Evolutionary conservation across 352 stramenopile genomes (phyloP), one percentile per base, ranked within the genome.

Genomic region (Blastocystis sp.): DNA sequence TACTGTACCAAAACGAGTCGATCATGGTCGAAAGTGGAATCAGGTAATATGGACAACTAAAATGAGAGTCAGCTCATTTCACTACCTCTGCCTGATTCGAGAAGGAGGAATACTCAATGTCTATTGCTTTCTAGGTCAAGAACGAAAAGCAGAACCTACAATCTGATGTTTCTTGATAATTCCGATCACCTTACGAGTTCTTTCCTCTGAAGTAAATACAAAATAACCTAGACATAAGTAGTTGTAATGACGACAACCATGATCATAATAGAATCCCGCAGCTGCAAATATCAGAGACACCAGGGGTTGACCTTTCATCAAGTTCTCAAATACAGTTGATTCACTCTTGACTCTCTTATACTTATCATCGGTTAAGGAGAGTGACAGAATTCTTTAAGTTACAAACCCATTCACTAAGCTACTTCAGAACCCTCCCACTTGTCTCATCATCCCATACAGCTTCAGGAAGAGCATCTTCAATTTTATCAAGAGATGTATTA

Each of bases 201-300:
- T 84, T 17, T 33, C 37, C 17, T 66, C 42, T 0, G 73, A 84
- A 19, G 73, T 66, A n/a, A 66, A 84, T 1, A 35, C 19, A 53
- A 53, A 84, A 15, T 30, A 27, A 7, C 27, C 64, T 76, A 48
- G 13, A 2, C 40, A 22, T 76, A 24, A 76, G 9, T 33, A 1
- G 1, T 54, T 22, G 24, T 30, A n/a, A 1, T 6, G 27, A 56
- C 11, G 1, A 24, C 9, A 33, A 68, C 73, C 51, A 40, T 68
- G 54, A 68, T 84, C 73, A 53, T 69, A 84, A 4, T 35, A 56
- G 33, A 84, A 84, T 2, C 73, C 73, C 15, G 73, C 73, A 40
- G 73, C 73, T n/a, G 73, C 73, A 84, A 84, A 68, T 13, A 84
- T n/a, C 30, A 84, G 11, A 19, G 73, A 68, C 13, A 66, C 17